Percentiles rank a stretch among this genome's conserved stretches.
phyloP scores from a whole-genome alignment of 2,329 filamentous ascomycete genomes.

The Graphilbum fragrans region DNA sequence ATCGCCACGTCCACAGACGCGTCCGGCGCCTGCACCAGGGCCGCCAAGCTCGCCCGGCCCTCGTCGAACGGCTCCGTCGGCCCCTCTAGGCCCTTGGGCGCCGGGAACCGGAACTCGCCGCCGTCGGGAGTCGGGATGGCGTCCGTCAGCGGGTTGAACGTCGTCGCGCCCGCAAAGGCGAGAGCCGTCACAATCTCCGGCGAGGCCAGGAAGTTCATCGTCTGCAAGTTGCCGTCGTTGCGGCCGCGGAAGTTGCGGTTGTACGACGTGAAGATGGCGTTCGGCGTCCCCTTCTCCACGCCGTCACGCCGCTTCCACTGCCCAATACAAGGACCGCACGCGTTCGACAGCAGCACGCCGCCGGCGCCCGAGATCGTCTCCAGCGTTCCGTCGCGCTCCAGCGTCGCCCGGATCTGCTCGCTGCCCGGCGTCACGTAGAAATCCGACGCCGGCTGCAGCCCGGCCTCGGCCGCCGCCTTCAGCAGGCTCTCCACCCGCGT shows the following conservation, averaged over 20 bases:
- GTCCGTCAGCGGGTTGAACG: conserved; percentile 94
- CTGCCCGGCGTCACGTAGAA: conserved; percentile 96
- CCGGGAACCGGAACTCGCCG: conserved; percentile 70
- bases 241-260: conserved; percentile 97
- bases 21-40: conserved; percentile 61
- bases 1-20: conserved; percentile 62
- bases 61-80: conserved; percentile 57
- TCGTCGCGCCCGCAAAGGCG: conserved; percentile 82
- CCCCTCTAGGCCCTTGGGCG: conserved; percentile 59
- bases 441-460: conserved; percentile 75
- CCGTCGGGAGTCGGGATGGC: conserved; percentile 69
- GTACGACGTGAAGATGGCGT: conserved; percentile 94
- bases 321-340: conserved; percentile 86
- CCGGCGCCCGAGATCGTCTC: conserved; percentile 77
- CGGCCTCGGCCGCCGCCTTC: conserved; percentile 80
- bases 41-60: conserved; percentile 63
- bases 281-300: conserved; percentile 70
- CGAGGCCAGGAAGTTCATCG: conserved; percentile 97
- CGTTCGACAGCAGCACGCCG: conserved; percentile 83
- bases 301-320: conserved; percentile 92
- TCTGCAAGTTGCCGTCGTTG: conserved; percentile 91
- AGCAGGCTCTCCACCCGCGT: conserved; percentile 86
- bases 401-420: conserved; percentile 90
- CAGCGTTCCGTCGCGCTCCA: conserved; percentile 80
- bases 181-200: conserved; percentile 96